Conservation (phyloP, 305 asterid species). For the Striga hermonthica region DNA sequence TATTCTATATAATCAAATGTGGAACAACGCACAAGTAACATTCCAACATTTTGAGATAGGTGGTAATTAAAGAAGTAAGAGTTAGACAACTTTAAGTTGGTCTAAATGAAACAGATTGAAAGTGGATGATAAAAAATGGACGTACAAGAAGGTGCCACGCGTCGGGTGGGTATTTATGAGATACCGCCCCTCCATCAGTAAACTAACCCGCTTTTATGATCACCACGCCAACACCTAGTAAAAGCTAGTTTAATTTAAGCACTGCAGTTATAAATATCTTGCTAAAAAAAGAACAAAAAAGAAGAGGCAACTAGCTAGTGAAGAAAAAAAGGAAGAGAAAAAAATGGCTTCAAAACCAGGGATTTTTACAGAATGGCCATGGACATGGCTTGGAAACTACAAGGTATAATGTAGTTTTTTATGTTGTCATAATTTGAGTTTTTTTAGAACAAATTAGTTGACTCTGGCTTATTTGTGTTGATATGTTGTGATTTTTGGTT, state of each 20-base stretch:
- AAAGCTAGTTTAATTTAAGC: neutral
- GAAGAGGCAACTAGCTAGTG: neutral
- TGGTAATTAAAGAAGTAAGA: too few species aligned
- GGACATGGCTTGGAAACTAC: conserved; percentile 63
- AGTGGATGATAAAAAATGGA: neutral
- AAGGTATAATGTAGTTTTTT: conserved; percentile 42
- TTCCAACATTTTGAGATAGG: too few species aligned
- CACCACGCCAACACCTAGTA: neutral
- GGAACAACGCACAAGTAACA: too few species aligned
- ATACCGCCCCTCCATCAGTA: neutral
- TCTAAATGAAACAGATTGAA: too few species aligned
- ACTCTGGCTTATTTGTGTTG: neutral
- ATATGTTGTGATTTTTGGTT: neutral
- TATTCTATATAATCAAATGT: too few species aligned
- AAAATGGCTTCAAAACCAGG: conserved; percentile 74
- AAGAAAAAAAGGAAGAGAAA: neutral
- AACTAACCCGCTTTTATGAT: neutral
- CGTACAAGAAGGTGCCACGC: neutral
- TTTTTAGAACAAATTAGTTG: neutral
- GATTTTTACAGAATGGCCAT: conserved; percentile 71
- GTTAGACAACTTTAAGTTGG: too few species aligned
- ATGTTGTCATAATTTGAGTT: neutral
- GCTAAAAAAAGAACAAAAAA: too few species aligned
- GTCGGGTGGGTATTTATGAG: neutral
- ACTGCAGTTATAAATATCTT: too few species aligned